Conservation (phyloP, 495 filamentous ascomycete genomes). For the Neurospora hispaniola region DNA sequence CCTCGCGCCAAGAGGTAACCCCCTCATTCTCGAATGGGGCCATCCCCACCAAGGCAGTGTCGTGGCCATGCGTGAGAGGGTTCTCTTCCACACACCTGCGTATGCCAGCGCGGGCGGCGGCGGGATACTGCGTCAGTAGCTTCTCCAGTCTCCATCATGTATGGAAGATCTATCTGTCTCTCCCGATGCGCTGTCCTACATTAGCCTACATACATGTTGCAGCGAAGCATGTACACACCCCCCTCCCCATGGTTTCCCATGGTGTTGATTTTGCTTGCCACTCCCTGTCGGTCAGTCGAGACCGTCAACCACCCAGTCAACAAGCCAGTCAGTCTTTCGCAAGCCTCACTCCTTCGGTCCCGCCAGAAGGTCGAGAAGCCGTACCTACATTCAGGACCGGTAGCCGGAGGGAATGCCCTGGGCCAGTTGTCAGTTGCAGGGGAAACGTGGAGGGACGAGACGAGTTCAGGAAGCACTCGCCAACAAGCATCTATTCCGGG, state of each 20-base stretch:
- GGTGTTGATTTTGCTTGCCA: neutral
- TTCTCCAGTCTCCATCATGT: slow-evolving; percentile 2
- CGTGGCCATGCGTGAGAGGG: slow-evolving; percentile 2
- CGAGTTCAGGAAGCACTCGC: neutral
- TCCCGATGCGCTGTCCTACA: slow-evolving; percentile 15
- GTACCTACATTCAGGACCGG: neutral
- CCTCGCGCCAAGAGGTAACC: slow-evolving; percentile 1
- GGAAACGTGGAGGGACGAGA: neutral
- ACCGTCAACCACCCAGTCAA: neutral
- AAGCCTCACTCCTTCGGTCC: neutral
- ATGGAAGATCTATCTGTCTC: slow-evolving; percentile 13
- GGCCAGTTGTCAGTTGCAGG: neutral
- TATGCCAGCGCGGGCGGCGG: slow-evolving; percentile 12
- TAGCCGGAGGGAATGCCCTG: neutral
- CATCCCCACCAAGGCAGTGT: slow-evolving; percentile 1
- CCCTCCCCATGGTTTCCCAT: neutral
- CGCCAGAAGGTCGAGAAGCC: neutral
- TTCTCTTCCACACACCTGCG: neutral
- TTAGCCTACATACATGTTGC: slow-evolving; percentile 7
- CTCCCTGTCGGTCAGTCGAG: neutral
- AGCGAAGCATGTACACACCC: neutral
- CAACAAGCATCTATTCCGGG: neutral
- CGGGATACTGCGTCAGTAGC: slow-evolving; percentile 12
- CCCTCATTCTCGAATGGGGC: neutral
- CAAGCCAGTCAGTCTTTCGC: neutral